These are phyloP conservation scores for Citrus medica DNA, from an alignment of 345 rosid genomes.

Conservation along the genomic window DNA sequence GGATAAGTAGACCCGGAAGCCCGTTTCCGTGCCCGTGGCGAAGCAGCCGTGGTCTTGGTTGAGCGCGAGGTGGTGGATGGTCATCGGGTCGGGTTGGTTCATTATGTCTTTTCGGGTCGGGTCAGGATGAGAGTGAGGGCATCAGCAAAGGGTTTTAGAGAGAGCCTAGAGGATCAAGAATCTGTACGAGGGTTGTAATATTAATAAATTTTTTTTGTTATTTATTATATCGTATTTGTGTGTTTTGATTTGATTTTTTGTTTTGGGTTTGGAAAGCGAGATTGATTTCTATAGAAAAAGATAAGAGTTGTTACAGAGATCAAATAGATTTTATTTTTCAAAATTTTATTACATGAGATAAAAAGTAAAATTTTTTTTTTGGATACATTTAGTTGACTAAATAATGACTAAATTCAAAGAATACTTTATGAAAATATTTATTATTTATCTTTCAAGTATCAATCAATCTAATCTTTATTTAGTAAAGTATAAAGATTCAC, in stretches of 20 bases:
- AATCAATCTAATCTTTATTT: no score
- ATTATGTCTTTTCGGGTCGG: background rate
- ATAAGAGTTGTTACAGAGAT: background rate
- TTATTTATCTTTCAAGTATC: no score
- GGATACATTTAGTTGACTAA: no score
- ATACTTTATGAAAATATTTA: no score
- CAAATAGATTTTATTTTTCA: background rate
- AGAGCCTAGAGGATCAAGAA: no score
- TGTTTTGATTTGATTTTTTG: background rate
- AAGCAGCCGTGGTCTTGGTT: conserved; percentile 90
- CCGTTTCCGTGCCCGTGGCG: conserved; percentile 76
- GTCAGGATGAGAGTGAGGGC: no score
- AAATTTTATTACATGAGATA: background rate
- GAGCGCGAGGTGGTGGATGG: conserved; percentile 47
- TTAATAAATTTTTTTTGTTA: background rate
- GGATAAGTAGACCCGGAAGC: conserved; percentile 77
- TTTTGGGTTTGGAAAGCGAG: background rate
- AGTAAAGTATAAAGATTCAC: no score
- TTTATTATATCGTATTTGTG: background rate
- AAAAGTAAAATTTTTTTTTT: no score
- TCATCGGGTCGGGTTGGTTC: conserved; percentile 16
- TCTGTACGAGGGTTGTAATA: no score
- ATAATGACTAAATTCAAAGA: no score
- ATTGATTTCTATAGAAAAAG: background rate
- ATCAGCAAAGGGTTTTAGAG: no score